Conservation (phyloP, 2,329 filamentous ascomycete genomes). For the Calycina herbarum region DNA sequence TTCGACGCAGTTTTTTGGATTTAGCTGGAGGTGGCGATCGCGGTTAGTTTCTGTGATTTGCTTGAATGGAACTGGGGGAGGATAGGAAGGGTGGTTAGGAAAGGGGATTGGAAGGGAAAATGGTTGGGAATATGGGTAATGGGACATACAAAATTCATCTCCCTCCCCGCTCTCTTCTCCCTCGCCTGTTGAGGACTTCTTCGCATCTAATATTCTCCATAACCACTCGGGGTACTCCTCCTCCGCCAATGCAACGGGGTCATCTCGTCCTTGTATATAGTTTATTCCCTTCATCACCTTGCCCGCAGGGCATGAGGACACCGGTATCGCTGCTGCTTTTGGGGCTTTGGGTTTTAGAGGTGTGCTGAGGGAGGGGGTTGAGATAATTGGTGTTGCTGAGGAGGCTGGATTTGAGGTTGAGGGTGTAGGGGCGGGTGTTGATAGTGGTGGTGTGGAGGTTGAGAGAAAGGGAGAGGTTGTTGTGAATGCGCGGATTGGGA, state of each 20-base stretch:
- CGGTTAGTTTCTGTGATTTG: slow-evolving; percentile 9
- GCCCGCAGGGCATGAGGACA: slow-evolving; percentile 51
- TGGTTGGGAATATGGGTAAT: not conserved
- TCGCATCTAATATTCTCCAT: slow-evolving; percentile 68
- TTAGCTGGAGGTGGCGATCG: slow-evolving; percentile 56
- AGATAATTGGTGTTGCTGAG: slow-evolving; percentile 28
- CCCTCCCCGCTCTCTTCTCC: slow-evolving; percentile 57
- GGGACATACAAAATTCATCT: slow-evolving; percentile 75
- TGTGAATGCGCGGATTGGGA: slow-evolving; percentile 12
- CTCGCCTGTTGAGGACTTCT: slow-evolving; percentile 52
- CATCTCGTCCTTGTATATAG: slow-evolving; percentile 70
- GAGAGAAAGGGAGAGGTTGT: not conserved
- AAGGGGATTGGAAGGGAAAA: not conserved
- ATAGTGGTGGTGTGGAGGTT: slow-evolving; percentile 17
- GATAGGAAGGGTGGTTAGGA: too few species aligned
- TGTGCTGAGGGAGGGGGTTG: slow-evolving; percentile 37
- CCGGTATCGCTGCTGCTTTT: slow-evolving; percentile 16
- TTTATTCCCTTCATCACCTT: slow-evolving; percentile 73
- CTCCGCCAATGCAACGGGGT: slow-evolving; percentile 73
- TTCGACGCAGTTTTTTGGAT: slow-evolving; percentile 76
- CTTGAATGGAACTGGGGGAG: not conserved
- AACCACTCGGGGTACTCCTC: slow-evolving; percentile 79
- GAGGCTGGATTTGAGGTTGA: slow-evolving; percentile 19
- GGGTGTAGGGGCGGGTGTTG: slow-evolving; percentile 28
- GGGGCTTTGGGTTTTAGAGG: slow-evolving; percentile 30